Base-by-base conservation (phyloP, 805 yeast species). In the Blastobotrys attinorum region DNA sequence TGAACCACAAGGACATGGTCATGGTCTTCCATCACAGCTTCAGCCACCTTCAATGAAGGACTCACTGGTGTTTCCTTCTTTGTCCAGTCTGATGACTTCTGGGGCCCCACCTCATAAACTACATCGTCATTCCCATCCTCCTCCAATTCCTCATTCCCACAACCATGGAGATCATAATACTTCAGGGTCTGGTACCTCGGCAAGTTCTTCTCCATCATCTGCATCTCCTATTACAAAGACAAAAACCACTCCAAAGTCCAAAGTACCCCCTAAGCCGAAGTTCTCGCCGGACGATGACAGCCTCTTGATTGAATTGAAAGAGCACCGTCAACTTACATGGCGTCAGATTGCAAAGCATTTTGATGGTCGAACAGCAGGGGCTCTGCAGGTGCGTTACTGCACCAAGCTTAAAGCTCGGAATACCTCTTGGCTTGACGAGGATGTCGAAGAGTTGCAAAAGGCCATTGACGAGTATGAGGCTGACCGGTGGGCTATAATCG, bases 311-410 rank as follows among this genome's bases (percentile, higher is more conserved):
- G 45, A 48, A 36, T 68, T 84, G 54, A 83, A 84, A 57, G 90
- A 83, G 58, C 75, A 76, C 39, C 81, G 78, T 57, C 80, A 79
- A 56, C 66, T 83, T 53, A 88, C 92, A 0, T 84, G 95, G 95
- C 75, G 83, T 57, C 87, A 83, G 50, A 83, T 84, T 36, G 78
- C 89, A 1, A 71, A 78, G 35, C 81, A 80, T 54, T 83, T 84
- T 59, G 71, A 75, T 23, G 80, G 80, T 56, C 67, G 95, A 56
- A 82, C 92, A 1, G 84, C 90, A 17, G 85, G 83, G 53, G 88
- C 90, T 1, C 81, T 90, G 48, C 92, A 83, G 63, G 84, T 83
- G 20, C 55, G 61, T 21, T 59, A 58, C 46, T 50, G 56, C 37
- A 54, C 59, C 18, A 47, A 48, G 32, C 55, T 58, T 11, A 55